Evolutionary conservation across 768 basidiomycete genomes (phyloP).

Genomic region (Mycena olivaceomarginata): DNA sequence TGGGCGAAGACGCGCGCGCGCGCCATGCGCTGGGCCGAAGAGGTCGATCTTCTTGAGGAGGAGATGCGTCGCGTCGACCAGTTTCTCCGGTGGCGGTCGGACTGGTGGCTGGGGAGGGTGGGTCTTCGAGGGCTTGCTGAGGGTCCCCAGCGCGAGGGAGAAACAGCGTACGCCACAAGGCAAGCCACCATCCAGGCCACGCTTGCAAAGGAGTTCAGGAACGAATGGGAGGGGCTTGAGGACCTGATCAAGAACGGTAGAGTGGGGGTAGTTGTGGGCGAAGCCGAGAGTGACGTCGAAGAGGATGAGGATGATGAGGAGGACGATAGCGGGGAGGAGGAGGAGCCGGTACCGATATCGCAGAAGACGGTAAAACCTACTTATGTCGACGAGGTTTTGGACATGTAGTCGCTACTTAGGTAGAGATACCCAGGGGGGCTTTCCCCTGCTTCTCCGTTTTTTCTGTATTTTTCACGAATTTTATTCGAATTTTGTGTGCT

Average conservation of each 20-base stretch:
- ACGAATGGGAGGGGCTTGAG: background rate
- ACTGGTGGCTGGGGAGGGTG: too few species aligned
- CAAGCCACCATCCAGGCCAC: slow-evolving; percentile 13
- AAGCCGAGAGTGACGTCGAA: too few species aligned
- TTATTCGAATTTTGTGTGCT: background rate
- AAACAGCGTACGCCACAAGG: slow-evolving; percentile 17
- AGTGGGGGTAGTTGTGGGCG: background rate
- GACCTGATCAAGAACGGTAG: background rate
- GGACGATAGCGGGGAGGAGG: slow-evolving; percentile 8
- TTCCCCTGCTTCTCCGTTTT: background rate
- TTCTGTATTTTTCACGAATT: background rate
- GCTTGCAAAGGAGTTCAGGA: background rate
- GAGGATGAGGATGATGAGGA: background rate
- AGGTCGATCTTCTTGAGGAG: too few species aligned
- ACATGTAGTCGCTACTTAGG: background rate
- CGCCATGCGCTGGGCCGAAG: too few species aligned
- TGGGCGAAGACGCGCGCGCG: too few species aligned
- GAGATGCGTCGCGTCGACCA: too few species aligned
- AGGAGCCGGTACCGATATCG: background rate
- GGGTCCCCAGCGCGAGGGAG: too few species aligned
- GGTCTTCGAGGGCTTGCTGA: too few species aligned
- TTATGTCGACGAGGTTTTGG: slow-evolving; percentile 4
- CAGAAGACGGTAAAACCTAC: background rate
- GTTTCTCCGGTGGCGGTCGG: too few species aligned
- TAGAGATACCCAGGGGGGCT: background rate